Base-by-base conservation (phyloP, 2,329 filamentous ascomycete species). In the Lachnellula occidentalis region DNA sequence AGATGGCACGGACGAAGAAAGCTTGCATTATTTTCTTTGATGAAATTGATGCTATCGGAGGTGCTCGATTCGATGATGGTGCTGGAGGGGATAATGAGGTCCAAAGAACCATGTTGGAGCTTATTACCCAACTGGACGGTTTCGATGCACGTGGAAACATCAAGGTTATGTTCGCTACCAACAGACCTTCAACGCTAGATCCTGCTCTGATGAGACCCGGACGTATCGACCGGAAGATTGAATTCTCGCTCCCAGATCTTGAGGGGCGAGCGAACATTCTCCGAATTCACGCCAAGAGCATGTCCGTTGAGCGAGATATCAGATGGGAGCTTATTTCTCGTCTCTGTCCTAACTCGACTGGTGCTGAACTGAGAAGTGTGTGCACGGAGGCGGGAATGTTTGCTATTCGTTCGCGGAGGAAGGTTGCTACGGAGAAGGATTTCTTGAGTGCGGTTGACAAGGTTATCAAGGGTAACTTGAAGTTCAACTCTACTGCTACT, bases 1-100 rank as follows among this genome's bases (percentile, higher is more conserved):
- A 99, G 76, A 99, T 99, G 94, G 94, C 94, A 9, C 86, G 94
- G 65, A 97, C 94, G 54, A 99, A 99, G 82, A 99, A 99, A 76
- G 94, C 94, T 0, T 99, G 94, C 74, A 99, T 99, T 70, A 99
- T 99, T 76, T 99, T 99, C 85, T 95, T 96, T 69, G 94, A 99
- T 71, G 94, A 99, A 76, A 94, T 97, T 59, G 92, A 97, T 72
- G 92, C 92, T 48, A 90, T 97, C 53, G 92, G 92, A 69, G 92
- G 92, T 65, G 92, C 92, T 39, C 90, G 92, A 73, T 96, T 97
- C 70, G 92, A 97, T 67, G 92, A 97, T 66, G 92, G 92, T 62
- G 92, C 92, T 59, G 92, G 92, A 66, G 92, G 92, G 68, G 92
- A 97, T 74, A 97, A 97, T 70, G 92, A 97, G 72, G 92, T 97